These are phyloP conservation scores for Heterobasidion occidentale DNA, from an alignment of 1,284 basidiomycete genomes.

Conservation along the genomic window DNA sequence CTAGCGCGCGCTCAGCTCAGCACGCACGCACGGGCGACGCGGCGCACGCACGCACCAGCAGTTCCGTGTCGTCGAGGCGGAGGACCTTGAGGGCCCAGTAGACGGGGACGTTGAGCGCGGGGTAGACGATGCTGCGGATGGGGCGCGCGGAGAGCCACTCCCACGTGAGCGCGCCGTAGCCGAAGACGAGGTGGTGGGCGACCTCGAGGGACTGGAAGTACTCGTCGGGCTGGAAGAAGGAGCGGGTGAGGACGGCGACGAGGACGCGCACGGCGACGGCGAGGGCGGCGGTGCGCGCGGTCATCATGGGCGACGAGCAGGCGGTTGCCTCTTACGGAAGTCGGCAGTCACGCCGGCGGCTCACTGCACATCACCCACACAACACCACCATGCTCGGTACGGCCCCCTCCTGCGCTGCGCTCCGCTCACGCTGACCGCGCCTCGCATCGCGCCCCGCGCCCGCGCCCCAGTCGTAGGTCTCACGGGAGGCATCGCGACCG, in stretches of 20 bases:
- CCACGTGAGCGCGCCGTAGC: conserved; percentile 92
- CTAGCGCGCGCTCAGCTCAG: conserved; percentile 23
- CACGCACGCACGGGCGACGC: background rate
- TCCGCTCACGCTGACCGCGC: no score
- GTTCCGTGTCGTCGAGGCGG: conserved; percentile 39
- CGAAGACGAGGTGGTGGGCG: conserved; percentile 84
- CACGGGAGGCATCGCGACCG: conserved; percentile 95
- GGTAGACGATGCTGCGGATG: conserved; percentile 68
- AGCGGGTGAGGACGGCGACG: conserved; percentile 66
- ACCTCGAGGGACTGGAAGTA: conserved; percentile 94
- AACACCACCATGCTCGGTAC: no score
- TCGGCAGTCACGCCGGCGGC: no score
- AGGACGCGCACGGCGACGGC: conserved; percentile 41
- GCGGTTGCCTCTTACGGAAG: no score
- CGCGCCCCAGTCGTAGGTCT: conserved; percentile 75
- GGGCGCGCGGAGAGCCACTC: conserved; percentile 80
- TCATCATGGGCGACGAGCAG: no score
- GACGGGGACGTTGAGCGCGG: conserved; percentile 69
- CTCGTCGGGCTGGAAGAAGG: conserved; percentile 97
- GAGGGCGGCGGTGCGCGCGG: background rate
- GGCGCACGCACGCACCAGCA: conserved; percentile 53
- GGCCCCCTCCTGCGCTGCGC: no score
- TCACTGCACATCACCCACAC: no score
- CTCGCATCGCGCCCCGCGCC: background rate
- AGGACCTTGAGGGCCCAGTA: conserved; percentile 65